These are phyloP conservation scores for Streptanthus diversifolius DNA, from an alignment of 345 rosid species.

Conservation along the genomic window DNA sequence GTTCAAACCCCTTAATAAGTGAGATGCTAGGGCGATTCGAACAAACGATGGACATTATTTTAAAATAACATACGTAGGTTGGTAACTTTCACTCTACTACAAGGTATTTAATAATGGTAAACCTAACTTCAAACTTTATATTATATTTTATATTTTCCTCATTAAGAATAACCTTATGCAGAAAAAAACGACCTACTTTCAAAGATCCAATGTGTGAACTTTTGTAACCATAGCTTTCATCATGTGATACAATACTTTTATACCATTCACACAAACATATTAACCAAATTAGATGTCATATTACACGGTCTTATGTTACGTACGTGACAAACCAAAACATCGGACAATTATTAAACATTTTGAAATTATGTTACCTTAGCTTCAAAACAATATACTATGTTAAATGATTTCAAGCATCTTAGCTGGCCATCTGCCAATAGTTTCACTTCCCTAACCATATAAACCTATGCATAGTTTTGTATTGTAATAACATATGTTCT, in stretches of 20 bases:
- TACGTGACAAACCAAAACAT: slow-evolving; percentile 21
- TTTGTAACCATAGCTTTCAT: slow-evolving; percentile 30
- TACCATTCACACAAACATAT: slow-evolving; percentile 1
- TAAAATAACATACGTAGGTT: slow-evolving; percentile 5
- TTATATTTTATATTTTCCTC: neutral
- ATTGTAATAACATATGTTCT: neutral
- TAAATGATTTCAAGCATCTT: neutral
- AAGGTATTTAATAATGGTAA: slow-evolving; percentile 21
- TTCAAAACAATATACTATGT: neutral
- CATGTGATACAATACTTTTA: slow-evolving; percentile 25
- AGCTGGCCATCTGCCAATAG: neutral
- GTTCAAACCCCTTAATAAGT: neutral
- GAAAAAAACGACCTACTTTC: slow-evolving; percentile 30
- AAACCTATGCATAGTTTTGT: neutral
- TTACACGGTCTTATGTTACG: slow-evolving; percentile 18
- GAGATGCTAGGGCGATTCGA: neutral
- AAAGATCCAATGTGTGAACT: slow-evolving; percentile 9
- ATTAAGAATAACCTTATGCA: slow-evolving; percentile 9
- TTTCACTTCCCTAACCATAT: neutral
- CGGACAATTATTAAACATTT: slow-evolving; percentile 12
- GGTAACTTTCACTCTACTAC: slow-evolving; percentile 26
- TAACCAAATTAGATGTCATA: slow-evolving; percentile 12
- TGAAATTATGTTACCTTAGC: neutral
- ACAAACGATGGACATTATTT: neutral
- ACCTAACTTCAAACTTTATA: slow-evolving; percentile 30